These are phyloP conservation scores for Trichophyton equinum DNA, from an alignment of 2,329 filamentous ascomycete species.

Conservation along the genomic window DNA sequence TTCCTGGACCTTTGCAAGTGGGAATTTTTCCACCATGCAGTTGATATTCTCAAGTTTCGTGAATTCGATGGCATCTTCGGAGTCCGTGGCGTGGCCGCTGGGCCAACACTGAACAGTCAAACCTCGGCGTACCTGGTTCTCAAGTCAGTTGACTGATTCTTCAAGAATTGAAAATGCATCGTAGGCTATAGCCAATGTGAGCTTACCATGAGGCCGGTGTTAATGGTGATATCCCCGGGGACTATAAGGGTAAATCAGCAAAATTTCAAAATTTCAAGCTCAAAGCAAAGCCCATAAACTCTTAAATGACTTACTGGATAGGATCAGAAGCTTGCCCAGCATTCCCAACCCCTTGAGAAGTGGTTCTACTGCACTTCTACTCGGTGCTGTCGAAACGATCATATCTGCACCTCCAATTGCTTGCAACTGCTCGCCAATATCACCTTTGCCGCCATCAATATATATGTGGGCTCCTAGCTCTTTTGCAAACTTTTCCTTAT, in stretches of 20 bases:
- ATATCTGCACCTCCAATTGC: constrained; percentile 26
- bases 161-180: not conserved
- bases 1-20: constrained; percentile 38
- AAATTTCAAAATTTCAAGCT: not conserved
- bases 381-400: constrained; percentile 30
- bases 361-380: constrained; percentile 22
- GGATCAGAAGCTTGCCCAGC: constrained; percentile 27
- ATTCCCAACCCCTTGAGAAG: constrained; percentile 25
- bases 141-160: not conserved
- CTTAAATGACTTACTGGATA: constrained; percentile 15
- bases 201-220: constrained; percentile 11
- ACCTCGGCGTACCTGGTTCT: constrained; percentile 30
- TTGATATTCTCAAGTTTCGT: constrained; percentile 37
- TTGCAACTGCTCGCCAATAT: constrained; percentile 24
- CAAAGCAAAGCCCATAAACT: not conserved
- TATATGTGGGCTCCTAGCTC: constrained; percentile 46
- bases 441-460: constrained; percentile 34
- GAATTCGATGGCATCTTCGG: constrained; percentile 42
- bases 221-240: constrained; percentile 16
- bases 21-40: constrained; percentile 43
- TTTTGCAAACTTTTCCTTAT: constrained; percentile 43
- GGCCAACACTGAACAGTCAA: constrained; percentile 42
- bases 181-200: not conserved
- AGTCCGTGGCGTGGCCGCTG: constrained; percentile 40
- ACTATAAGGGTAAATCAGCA: constrained; percentile 1